Evolutionary conservation across 2,329 filamentous ascomycete species (phyloP), one percentile per base, ranked within the genome.

Genomic region (Leptographium procerum): DNA sequence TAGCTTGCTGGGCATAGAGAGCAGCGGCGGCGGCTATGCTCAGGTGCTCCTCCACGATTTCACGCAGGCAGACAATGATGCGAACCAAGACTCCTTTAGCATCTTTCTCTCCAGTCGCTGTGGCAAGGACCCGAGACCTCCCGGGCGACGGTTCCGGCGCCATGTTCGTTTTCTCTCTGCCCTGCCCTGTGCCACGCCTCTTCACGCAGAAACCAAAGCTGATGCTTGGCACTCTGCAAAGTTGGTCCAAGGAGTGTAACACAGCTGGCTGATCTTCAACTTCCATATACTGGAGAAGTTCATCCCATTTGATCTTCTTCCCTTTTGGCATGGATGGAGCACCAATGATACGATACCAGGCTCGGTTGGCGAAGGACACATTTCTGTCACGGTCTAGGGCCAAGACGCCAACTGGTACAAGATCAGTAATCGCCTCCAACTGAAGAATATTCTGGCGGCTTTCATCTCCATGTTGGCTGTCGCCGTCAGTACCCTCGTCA

Each of bases 321-420:
- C 26, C 56, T 7, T 45, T 24, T 3, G 45, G 61, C 63, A 68
- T 43, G 26, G 64, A 62, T 29, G 73, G 67, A 52, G 74, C 71
- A 1, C 77, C 77, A 1, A 77, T 79, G 40, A 82, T 79, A 45
- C 74, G 73, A 63, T 78, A 75, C 73, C 77, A 90, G 10, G 84
- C 82, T 55, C 87, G 81, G 65, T 91, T 91, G 60, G 85, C 86
- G 66, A 86, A 89, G 0, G 79, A 82, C 59, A 90, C 80, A 45
- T 80, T 78, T 14, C 86, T 87, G 54, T 78, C 73, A 1, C 77
- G 75, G 65, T 87, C 81, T 13, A 84, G 82, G 60, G 90, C 87
- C 65, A 85, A 88, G 71, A 90, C 85, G 22, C 87, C 87, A 1
- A 88, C 83, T 0, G 87, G 87, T 2, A 87, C 84, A 56, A 89